Evolutionary conservation across 257 asterid genomes (phyloP), one percentile per base, ranked within the genome.

Genomic region (Nicotiana noctiflora): DNA sequence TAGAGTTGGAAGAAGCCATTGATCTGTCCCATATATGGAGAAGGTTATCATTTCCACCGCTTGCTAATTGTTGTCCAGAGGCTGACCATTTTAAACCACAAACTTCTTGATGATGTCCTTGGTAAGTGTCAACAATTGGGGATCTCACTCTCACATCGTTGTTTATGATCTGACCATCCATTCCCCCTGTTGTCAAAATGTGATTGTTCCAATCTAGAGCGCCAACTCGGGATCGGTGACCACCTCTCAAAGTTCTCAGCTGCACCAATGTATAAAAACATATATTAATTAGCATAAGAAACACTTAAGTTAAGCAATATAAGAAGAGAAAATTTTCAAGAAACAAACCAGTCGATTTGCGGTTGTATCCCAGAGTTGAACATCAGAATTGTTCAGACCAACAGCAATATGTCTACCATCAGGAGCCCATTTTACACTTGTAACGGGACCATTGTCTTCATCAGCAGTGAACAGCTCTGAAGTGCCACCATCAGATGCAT

Each of bases 231-330:
- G 80, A 81, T 4, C 60, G 44, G 79, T 81, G 83, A 32, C 83
- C 79, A 11, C 90, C 88, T 84, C 78, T 82, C 84, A 87, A n/a
- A 37, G 89, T 87, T 78, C 92, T 85, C 85, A 89, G 81, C 92
- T 88, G 88, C 59, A 77, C 44, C 23, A 5, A 5, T 59, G 63
- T 59, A 81, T 2, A 18, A 17, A 59, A 63, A 27, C 66, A 37
- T n/a, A 27, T 34, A 27, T 56, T 31, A 31, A 64, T 63, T 21
- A 66, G 78, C 18, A 65, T n/a, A 57, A 40, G 15, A 66, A 44
- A 32, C 51, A 29, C 21, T 75, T 12, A 21, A 59, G 80, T 19
- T 32, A 21, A 25, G 40, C 55, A 32, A 60, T 23, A 59, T 23
- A 55, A 46, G 19, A 44, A 23, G 14, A 18, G 44, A 57, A 3